These are phyloP conservation scores for Mortierella antarctica DNA, from an alignment of 192 early-diverging fungal genomes.

Conservation along the genomic window DNA sequence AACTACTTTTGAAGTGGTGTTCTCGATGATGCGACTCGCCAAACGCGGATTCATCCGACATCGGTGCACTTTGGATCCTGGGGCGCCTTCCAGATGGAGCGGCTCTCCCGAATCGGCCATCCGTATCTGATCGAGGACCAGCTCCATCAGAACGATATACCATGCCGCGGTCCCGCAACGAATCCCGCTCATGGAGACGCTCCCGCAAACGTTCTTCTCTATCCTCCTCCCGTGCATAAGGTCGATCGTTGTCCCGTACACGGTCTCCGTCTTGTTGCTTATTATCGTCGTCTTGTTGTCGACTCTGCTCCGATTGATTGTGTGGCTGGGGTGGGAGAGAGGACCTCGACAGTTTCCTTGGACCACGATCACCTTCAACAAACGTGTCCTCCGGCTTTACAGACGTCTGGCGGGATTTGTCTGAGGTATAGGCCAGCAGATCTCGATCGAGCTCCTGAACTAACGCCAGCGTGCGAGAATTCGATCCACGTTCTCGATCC, in stretches of 20 bases:
- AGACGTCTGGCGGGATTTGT: constrained; percentile 19
- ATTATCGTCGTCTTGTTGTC: neutral
- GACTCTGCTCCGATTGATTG: constrained; percentile 2
- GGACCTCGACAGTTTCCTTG: neutral
- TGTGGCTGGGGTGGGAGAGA: neutral
- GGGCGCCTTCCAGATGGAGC: constrained; percentile 1
- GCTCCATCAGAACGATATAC: constrained; percentile 11
- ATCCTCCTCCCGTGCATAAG: constrained; percentile 1
- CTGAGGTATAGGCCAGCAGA: constrained; percentile 16
- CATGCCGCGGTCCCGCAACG: constrained; percentile 8
- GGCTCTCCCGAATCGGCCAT: neutral
- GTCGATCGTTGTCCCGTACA: neutral
- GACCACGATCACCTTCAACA: neutral
- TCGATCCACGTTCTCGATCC: constrained; percentile 23
- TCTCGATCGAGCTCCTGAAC: constrained; percentile 39
- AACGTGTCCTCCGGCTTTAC: constrained; percentile 7
- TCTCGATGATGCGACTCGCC: constrained; percentile 6
- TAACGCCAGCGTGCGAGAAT: constrained; percentile 5
- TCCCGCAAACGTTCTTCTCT: neutral
- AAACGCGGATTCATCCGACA: constrained; percentile 4
- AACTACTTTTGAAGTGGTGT: constrained; percentile 1
- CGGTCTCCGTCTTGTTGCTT: neutral
- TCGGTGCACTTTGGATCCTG: constrained; percentile 22
- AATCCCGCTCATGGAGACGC: neutral
- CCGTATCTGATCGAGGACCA: constrained; percentile 15